Base-by-base conservation (phyloP, 768 basidiomycete genomes). In the Amanita phalloides region DNA sequence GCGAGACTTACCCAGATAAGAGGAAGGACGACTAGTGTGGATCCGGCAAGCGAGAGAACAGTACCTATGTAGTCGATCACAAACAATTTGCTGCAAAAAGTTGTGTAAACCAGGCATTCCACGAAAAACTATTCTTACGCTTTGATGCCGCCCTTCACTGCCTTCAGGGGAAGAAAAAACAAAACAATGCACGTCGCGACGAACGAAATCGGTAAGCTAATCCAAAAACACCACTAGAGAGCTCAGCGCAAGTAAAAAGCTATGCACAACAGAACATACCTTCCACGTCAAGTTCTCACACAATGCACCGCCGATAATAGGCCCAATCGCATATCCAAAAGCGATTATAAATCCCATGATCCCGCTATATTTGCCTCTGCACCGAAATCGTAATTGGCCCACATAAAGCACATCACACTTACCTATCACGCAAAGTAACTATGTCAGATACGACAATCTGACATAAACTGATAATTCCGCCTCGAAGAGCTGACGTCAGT, bases 361-460 rank as follows among this genome's bases (percentile, higher is more conserved):
- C 1, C 86, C 86, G 57, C 86, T 83, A 58, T 86, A 89, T 66
- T 87, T 87, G 23, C 85, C 85, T 55, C 81, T 81, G 55, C 14
- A 45, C 14, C 8, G 28, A 35, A 33, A 33, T 35, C 32, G 52
- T 33, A 51, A 43, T 32, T 35, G 13, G 51, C 17, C 11, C 38
- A 35, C 8, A 14, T 25, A 30, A 28, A 37, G 20, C 23, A 46
- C 26, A 41, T 5, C 6, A 49, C 14, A 32, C 68, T 26, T 47
- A 77, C 82, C 82, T 71, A 3, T 84, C 81, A 23, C 82, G 77
- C 36, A 89, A 69, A 25, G 76, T 79, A 14, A 87, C 83, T 14
- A 89, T 76, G 61, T 88, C 86, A 0, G 81, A 82, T 44, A 84
- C 76, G 52, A 86, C 74, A 32, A 88, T 86, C 64, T 86, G 82